A percentile compares a stretch with the other conserved stretches of the same genome.
Conservation (phyloP, 139 green algal species). For the Haematococcus lacustris region DNA sequence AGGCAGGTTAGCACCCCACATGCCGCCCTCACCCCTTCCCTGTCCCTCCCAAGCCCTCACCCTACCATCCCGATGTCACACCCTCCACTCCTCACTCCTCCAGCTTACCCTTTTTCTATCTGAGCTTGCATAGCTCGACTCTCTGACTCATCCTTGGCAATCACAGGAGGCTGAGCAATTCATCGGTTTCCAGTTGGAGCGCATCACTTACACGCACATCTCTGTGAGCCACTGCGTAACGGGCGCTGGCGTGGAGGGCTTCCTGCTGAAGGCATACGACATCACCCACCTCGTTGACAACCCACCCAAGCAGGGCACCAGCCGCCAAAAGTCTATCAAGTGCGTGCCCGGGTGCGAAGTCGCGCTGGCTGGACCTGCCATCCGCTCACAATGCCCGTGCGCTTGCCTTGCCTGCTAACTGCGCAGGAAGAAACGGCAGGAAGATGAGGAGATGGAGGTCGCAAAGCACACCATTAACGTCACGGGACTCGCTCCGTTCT, state of each 20-base stretch:
- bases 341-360: too few relatives aligned
- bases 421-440: neutral
- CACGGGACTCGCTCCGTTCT: slow-evolving; percentile 4
- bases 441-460: neutral
- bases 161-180: slow-evolving; percentile 27
- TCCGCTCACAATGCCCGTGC: too few relatives aligned
- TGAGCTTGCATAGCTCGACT: too few relatives aligned
- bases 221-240: slow-evolving; percentile 12
- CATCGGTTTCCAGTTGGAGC: slow-evolving; percentile 27
- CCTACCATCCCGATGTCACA: too few relatives aligned
- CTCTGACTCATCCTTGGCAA: too few relatives aligned
- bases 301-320: neutral
- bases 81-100: too few relatives aligned
- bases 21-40: too few relatives aligned
- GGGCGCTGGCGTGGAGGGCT: slow-evolving; percentile 15
- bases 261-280: slow-evolving; percentile 27
- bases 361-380: too few relatives aligned
- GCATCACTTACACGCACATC: slow-evolving; percentile 17
- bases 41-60: too few relatives aligned
- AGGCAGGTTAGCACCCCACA: too few relatives aligned
- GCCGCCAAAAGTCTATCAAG: too few relatives aligned
- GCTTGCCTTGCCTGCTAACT: neutral
- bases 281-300: slow-evolving; percentile 9
- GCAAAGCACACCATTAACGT: neutral
- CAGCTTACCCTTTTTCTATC: too few relatives aligned